Evolutionary conservation across 148 eudicot genomes (phyloP).

Genomic region (Fagopyrum tataricum): DNA sequence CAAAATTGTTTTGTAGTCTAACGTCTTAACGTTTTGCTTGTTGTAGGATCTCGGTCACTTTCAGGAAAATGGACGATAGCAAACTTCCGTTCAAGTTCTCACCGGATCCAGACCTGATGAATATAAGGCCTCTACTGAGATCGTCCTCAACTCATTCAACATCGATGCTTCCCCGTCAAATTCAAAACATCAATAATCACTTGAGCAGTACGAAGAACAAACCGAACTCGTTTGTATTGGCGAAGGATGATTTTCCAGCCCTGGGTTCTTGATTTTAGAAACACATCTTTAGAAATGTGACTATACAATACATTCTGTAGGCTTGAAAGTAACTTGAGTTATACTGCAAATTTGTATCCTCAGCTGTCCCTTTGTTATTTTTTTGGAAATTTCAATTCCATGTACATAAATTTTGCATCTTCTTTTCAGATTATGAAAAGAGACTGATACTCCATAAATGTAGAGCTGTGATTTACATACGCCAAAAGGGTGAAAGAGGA

Average conservation of each 20-base stretch:
- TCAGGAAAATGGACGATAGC: slow-evolving; percentile 39
- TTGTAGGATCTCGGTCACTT: slow-evolving; percentile 37
- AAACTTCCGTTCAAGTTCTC: slow-evolving; percentile 30
- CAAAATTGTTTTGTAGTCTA: too few species aligned
- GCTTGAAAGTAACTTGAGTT: too few species aligned
- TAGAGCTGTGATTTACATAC: too few species aligned
- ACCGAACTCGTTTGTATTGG: not conserved
- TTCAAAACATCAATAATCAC: not conserved
- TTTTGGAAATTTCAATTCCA: too few species aligned
- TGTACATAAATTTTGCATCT: too few species aligned
- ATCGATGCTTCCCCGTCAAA: not conserved
- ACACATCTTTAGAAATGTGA: too few species aligned
- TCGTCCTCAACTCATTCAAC: not conserved
- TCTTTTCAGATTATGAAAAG: too few species aligned
- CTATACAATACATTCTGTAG: too few species aligned
- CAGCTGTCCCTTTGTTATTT: too few species aligned
- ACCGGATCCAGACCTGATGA: slow-evolving; percentile 27
- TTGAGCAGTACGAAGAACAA: not conserved
- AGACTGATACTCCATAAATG: too few species aligned
- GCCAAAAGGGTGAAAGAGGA: too few species aligned
- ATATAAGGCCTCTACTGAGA: slow-evolving; percentile 4
- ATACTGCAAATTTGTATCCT: too few species aligned
- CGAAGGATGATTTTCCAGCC: slow-evolving; percentile 6
- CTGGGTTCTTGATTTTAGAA: not conserved
- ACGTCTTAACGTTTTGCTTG: not conserved